A percentile compares a stretch with the other conserved stretches of the same genome.
phyloP scores from a whole-genome alignment of 495 filamentous ascomycete genomes.

The Cercophora sp. region DNA sequence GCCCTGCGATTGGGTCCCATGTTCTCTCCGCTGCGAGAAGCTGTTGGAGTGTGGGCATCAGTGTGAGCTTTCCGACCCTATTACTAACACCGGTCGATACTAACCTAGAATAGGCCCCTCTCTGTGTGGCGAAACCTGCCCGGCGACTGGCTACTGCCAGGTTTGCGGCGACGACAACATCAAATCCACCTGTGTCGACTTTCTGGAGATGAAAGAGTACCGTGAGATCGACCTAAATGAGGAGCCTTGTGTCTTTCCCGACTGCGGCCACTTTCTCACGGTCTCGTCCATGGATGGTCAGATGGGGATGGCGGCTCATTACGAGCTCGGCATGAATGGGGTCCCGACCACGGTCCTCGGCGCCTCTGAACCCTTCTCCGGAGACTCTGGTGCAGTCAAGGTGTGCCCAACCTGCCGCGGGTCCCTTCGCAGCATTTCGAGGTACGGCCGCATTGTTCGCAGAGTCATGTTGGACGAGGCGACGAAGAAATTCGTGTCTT shows the following conservation, averaged over 20 bases:
- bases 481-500: conserved; percentile 62
- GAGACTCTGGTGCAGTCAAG: conserved; percentile 40
- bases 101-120: conserved; percentile 49
- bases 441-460: conserved; percentile 65
- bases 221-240: conserved; percentile 19
- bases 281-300: conserved; percentile 59
- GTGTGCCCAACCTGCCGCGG: conserved; percentile 62
- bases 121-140: conserved; percentile 59
- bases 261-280: conserved; percentile 65
- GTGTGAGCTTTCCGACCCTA: conserved; percentile 16
- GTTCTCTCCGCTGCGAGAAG: conserved; percentile 57
- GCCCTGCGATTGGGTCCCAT: conserved; percentile 66
- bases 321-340: conserved; percentile 34
- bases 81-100: background rate
- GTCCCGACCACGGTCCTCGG: conserved; percentile 8
- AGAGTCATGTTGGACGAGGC: conserved; percentile 62
- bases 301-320: conserved; percentile 60
- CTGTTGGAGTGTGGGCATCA: conserved; percentile 60
- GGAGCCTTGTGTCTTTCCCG: conserved; percentile 45
- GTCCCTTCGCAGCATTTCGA: conserved; percentile 56
- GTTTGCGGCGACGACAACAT: conserved; percentile 43
- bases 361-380: conserved; percentile 45
- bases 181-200: conserved; percentile 31
- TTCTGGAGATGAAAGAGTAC: conserved; percentile 22
- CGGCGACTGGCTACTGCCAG: conserved; percentile 52